These are phyloP conservation scores for Lactifluus volemus DNA, from an alignment of 768 basidiomycete species.

Conservation along the genomic window DNA sequence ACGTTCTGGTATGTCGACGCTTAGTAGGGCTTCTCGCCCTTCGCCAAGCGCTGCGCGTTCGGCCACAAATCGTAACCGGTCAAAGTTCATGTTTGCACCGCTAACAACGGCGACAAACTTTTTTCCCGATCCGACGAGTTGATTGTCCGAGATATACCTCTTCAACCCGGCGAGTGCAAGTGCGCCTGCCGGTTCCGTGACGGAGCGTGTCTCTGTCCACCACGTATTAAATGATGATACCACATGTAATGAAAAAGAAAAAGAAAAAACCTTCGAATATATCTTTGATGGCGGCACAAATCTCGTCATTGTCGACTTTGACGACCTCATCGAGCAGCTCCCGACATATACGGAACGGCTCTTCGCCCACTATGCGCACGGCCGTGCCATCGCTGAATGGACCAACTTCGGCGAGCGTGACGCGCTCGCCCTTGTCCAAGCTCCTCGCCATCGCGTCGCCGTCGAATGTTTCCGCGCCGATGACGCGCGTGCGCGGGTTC, in stretches of 20 bases:
- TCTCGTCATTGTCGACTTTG: conserved; percentile 87
- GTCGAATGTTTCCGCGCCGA: conserved; percentile 92
- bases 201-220: conserved; percentile 76
- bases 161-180: conserved; percentile 89
- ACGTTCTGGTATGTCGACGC: conserved; percentile 88
- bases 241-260: not conserved
- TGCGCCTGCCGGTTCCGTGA: conserved; percentile 95
- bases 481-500: conserved; percentile 66
- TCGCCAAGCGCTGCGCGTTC: conserved; percentile 98
- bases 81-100: conserved; percentile 99
- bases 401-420: conserved; percentile 82
- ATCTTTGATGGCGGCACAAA: conserved; percentile 98
- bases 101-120: conserved; percentile 88
- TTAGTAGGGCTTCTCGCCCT: conserved; percentile 85
- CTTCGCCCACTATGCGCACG: conserved; percentile 90
- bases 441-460: conserved; percentile 91
- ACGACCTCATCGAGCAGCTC: conserved; percentile 75
- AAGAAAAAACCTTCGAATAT: conserved; percentile 71
- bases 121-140: conserved; percentile 74
- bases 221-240: not conserved
- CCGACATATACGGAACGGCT: conserved; percentile 89
- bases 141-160: conserved; percentile 71
- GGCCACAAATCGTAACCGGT: conserved; percentile 92
- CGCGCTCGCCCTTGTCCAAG: conserved; percentile 69
- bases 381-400: conserved; percentile 98